Evolutionary conservation across 805 yeast species (phyloP).

Genomic region (Novakomyces olei): DNA sequence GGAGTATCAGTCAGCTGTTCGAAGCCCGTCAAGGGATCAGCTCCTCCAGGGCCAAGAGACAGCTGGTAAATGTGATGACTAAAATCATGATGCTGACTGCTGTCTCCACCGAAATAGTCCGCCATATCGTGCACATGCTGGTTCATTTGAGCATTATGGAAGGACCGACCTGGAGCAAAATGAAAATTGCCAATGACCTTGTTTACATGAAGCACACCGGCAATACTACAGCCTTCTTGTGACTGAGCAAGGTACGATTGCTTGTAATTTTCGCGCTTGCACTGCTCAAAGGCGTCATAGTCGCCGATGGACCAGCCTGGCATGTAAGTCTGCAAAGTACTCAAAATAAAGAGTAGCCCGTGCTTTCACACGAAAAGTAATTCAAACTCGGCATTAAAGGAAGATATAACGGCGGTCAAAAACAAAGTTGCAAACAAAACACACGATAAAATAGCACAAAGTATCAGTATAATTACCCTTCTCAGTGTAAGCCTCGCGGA

Average conservation of each 20-base stretch:
- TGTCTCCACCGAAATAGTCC: slow-evolving; percentile 24
- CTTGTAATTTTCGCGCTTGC: slow-evolving; percentile 77
- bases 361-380: too few relatives aligned
- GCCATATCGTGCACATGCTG: slow-evolving; percentile 69
- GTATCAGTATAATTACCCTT: too few relatives aligned
- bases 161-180: slow-evolving; percentile 85
- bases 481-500: slow-evolving; percentile 53
- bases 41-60: slow-evolving; percentile 41
- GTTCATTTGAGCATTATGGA: slow-evolving; percentile 26
- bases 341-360: too few relatives aligned
- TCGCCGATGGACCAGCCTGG: slow-evolving; percentile 79
- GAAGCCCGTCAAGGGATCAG: slow-evolving; percentile 33
- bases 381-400: too few relatives aligned
- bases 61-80: slow-evolving; percentile 60
- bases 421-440: too few relatives aligned
- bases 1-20: slow-evolving; percentile 17
- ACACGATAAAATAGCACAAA: too few relatives aligned
- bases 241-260: slow-evolving; percentile 33
- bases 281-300: slow-evolving; percentile 69
- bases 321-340: too few relatives aligned
- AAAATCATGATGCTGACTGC: slow-evolving; percentile 36
- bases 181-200: slow-evolving; percentile 80
- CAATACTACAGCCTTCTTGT: slow-evolving; percentile 70
- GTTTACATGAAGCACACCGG: slow-evolving; percentile 58
- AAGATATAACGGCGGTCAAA: too few relatives aligned